Conservation (phyloP, 805 yeast genomes). For the Pichia paraexigua region DNA sequence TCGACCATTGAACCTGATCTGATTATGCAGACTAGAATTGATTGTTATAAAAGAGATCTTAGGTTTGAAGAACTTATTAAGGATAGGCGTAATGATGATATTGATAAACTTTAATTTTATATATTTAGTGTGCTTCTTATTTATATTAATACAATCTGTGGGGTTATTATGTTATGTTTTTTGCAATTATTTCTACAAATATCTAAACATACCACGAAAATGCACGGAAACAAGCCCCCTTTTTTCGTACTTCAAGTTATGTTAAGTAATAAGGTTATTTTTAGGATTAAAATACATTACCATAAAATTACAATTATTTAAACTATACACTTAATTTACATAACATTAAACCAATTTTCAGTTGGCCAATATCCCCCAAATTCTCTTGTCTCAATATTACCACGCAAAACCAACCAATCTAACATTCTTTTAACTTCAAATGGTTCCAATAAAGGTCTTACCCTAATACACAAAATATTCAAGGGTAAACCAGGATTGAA, state of each 20-base stretch:
- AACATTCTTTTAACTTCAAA: constrained; percentile 33
- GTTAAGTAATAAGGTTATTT: not conserved
- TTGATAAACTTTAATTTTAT: constrained; percentile 5
- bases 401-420: constrained; percentile 39
- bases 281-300: not conserved
- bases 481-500: constrained; percentile 48
- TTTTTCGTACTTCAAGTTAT: no score
- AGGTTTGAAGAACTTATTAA: constrained; percentile 2
- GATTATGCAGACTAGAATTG: constrained; percentile 12
- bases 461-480: constrained; percentile 17
- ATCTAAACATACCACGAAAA: no score
- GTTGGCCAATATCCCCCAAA: constrained; percentile 37
- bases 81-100: constrained; percentile 3
- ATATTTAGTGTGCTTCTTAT: not conserved
- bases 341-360: constrained; percentile 34
- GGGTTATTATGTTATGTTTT: no score
- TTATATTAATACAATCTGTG: not conserved
- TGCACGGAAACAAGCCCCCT: no score
- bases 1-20: constrained; percentile 9
- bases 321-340: not conserved
- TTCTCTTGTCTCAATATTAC: constrained; percentile 28
- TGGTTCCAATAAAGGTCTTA: constrained; percentile 27
- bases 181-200: no score
- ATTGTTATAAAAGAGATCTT: constrained; percentile 9
- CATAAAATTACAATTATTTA: constrained; percentile 3